phyloP scores from a whole-genome alignment of 2,329 filamentous ascomycete species.

The Akanthomyces uredinophilus region DNA sequence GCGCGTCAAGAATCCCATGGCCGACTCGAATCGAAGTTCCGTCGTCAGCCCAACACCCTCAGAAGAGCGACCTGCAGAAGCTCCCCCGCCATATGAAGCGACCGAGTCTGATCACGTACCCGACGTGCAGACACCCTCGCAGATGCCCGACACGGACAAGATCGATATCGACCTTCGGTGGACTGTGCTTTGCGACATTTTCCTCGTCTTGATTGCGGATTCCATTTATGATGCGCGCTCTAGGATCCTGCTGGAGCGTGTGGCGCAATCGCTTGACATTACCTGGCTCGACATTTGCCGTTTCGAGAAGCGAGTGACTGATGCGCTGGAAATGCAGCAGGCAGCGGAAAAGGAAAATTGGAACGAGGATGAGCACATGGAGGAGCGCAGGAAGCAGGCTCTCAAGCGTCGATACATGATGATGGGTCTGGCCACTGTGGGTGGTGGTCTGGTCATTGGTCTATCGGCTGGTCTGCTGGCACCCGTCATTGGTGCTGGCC shows the following conservation, averaged over 20 bases:
- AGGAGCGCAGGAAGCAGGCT: conserved; percentile 73
- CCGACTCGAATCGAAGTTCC: conserved; percentile 34
- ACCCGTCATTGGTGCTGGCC: conserved; percentile 86
- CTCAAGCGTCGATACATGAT: conserved; percentile 82
- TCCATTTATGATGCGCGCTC: conserved; percentile 89
- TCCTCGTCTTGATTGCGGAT: conserved; percentile 93
- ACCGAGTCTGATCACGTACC: conserved; percentile 67
- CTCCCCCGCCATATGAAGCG: conserved; percentile 56
- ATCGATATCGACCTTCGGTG: conserved; percentile 95
- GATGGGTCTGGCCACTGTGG: conserved; percentile 95
- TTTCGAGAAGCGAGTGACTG: conserved; percentile 95
- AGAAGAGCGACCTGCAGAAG: conserved; percentile 44
- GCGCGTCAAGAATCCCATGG: conserved; percentile 87
- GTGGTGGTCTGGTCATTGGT: conserved; percentile 90
- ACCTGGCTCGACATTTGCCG: conserved; percentile 90
- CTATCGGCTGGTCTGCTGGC: conserved; percentile 88
- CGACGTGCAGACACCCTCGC: conserved; percentile 74
- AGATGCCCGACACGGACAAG: conserved; percentile 73
- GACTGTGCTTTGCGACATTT: conserved; percentile 95
- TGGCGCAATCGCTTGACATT: conserved; percentile 75
- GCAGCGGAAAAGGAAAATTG: conserved; percentile 91
- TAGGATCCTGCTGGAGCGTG: conserved; percentile 73
- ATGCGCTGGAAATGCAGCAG: conserved; percentile 97
- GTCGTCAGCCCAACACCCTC: conserved; percentile 21
- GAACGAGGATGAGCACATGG: conserved; percentile 95